Conservation (phyloP, 2,329 filamentous ascomycete species). For the Neopestalotiopsis sp. region DNA sequence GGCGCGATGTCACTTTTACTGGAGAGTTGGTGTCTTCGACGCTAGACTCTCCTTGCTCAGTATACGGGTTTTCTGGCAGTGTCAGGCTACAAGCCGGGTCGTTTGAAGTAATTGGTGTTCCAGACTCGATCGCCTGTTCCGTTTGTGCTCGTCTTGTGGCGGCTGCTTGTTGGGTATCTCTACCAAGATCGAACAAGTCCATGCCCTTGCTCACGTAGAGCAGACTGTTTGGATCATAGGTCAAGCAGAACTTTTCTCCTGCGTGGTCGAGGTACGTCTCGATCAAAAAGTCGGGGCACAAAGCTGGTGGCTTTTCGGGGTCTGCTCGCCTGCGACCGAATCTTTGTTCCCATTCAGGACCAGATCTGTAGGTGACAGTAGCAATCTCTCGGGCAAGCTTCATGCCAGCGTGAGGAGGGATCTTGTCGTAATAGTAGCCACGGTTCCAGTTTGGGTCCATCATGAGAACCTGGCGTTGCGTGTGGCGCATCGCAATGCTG, state of each 20-base stretch:
- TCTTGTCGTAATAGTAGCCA: slow-evolving; percentile 87
- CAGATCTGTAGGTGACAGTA: slow-evolving; percentile 94
- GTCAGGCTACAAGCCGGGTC: slow-evolving; percentile 76
- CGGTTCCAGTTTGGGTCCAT: slow-evolving; percentile 98
- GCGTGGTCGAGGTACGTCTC: slow-evolving; percentile 98
- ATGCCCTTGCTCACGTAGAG: slow-evolving; percentile 98
- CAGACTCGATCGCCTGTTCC: slow-evolving; percentile 59
- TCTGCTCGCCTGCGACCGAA: slow-evolving; percentile 91
- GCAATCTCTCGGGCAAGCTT: slow-evolving; percentile 97
- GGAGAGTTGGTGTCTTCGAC: slow-evolving; percentile 36
- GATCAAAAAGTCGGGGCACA: slow-evolving; percentile 97
- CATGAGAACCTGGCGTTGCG: slow-evolving; percentile 96
- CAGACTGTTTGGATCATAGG: slow-evolving; percentile 94
- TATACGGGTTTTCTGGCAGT: slow-evolving; percentile 81
- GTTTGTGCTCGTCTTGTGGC: slow-evolving; percentile 66
- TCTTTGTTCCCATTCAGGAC: slow-evolving; percentile 95
- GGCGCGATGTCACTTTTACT: slow-evolving; percentile 47
- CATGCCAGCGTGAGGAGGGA: slow-evolving; percentile 96
- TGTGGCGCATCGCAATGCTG: slow-evolving; percentile 98
- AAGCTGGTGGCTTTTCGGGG: slow-evolving; percentile 80
- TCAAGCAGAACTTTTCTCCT: slow-evolving; percentile 96
- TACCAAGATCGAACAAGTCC: slow-evolving; percentile 94
- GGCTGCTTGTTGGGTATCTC: slow-evolving; percentile 69
- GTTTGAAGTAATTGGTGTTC: slow-evolving; percentile 35
- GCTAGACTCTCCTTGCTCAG: slow-evolving; percentile 71